Base-by-base conservation (phyloP, 768 basidiomycete genomes). In the Suillus hirtellus region DNA sequence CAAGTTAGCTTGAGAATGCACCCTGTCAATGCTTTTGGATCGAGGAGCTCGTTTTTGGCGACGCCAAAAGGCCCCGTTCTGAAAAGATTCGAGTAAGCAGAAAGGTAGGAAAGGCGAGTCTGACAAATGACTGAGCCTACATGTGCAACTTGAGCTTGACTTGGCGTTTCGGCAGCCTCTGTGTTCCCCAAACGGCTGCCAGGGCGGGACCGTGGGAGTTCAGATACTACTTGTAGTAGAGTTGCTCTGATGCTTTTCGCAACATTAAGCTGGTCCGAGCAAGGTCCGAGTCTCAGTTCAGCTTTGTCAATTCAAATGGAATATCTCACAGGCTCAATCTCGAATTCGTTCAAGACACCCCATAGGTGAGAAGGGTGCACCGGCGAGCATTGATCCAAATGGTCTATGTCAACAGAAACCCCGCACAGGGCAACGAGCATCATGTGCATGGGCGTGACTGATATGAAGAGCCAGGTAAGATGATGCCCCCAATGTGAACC, bases 341-440 rank as follows among this genome's bases (percentile, higher is more conserved):
- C 47, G 34, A 52, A 34, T 27, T 52, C 49, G 40, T 61, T 15
- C 21, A 61, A 6, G 31, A 38, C 35, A 12, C 31, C 15, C 60
- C 60, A 61, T 19, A 61, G 50, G 50, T 34, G 50, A 50, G 60
- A 61, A 35, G 60, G 50, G 34, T 61, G 46, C 38, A 42, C 60
- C 44, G 60, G 60, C 17, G 60, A 46, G 50, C 53, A 61, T 37
- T 61, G 34, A 12, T 61, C 50, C 49, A 61, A 54, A 42, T 11
- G 35, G 42, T 61, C 60, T 12, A 61, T 37, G 38, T 54, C 49
- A 19, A 61, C 60, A 38, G 60, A 53, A 35, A 40, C 38, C 19
- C 60, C 60, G 19, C 60, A 61, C 37, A 61, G 35, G 60, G 52
- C 38, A 34, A 61, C 60, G 37, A 61, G 60, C 60, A 54, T 61